Evolutionary conservation across 2,329 filamentous ascomycete species (phyloP), one percentile per base, ranked within the genome.

Genomic region (Hymenoscyphus infarciens): DNA sequence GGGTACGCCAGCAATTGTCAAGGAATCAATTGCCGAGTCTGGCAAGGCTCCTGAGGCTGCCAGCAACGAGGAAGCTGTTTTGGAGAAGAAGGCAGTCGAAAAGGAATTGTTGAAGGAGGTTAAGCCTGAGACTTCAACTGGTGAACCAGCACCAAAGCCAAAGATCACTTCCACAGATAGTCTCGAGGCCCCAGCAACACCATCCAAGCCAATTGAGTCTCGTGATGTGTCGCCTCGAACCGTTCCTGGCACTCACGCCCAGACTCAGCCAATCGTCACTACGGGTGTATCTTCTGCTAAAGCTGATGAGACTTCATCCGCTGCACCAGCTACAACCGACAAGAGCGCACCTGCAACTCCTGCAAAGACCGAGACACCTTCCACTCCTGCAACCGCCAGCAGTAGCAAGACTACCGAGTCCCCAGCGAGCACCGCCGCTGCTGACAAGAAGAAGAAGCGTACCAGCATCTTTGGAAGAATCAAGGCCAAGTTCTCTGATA

Each of bases 1-100:
- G 54, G 76, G 81, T 64, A 82, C 85, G 5, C 84, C 85, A 60
- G 72, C 74, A 29, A 79, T 83, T 67, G 85, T 87, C 19, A 83
- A 83, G 75, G 78, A 84, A 68, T 85, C 83, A 7, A 82, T 86
- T 56, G 73, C 77, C 45, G 79, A 83, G 70, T 82, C 89, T 25
- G 83, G 85, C 61, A 75, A 81, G 70, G 80, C 79, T 64, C 88
- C 90, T 8, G 91, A 95, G 76, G 91, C 91, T 38, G 84, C 89
- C 39, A 83, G 83, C 61, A 88, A 87, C 75, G 79, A 85, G 1
- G 81, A 82, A 61, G 89, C 87, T 19, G 89, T 95, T 6, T 78
- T 83, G 66, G 90, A 93, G 70, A 95, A 95, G 83, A 85, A 84
- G 74, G 82, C 80, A 10, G 81, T 92, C 5, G 91, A 96, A 78